phyloP scores from a whole-genome alignment of 176 grass and related monocot species.

The Musa beccarii region DNA sequence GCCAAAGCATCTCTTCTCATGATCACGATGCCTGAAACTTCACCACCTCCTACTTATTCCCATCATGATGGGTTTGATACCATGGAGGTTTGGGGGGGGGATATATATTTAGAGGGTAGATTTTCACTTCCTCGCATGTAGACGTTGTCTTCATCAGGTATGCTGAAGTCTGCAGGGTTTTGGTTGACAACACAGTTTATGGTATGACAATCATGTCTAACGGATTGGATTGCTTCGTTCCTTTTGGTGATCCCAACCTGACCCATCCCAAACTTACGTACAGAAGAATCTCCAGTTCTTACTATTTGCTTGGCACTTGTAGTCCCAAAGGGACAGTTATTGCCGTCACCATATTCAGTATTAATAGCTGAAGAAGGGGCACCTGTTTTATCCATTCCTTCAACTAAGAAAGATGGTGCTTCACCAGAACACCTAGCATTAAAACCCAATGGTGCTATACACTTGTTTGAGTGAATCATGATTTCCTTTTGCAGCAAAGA shows the following conservation, averaged over 20 bases:
- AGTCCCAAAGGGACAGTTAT: background rate
- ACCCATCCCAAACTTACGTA: background rate
- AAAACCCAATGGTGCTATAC: constrained; percentile 42
- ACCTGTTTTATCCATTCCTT: background rate
- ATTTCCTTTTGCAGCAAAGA: constrained; percentile 63
- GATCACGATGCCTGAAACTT: background rate
- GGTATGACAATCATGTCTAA: background rate
- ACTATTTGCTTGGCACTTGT: background rate
- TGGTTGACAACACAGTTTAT: constrained; percentile 3
- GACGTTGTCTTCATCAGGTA: constrained; percentile 5
- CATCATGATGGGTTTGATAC: background rate
- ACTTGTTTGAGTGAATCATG: constrained; percentile 36
- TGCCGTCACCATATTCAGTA: background rate
- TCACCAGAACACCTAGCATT: constrained; percentile 25
- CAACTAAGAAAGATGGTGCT: background rate
- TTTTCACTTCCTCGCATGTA: constrained; percentile 8
- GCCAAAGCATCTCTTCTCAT: too few relatives aligned
- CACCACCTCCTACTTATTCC: background rate
- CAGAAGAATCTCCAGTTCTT: background rate
- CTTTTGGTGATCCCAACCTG: background rate
- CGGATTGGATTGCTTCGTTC: background rate
- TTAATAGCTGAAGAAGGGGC: background rate
- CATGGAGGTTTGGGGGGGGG: background rate
- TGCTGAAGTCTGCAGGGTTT: constrained; percentile 15
- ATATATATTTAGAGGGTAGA: background rate